Percentiles rank a stretch among this genome's conserved stretches.
Evolutionary conservation across 1,284 basidiomycete genomes (phyloP).

Genomic region (Athelia psychrophila): DNA sequence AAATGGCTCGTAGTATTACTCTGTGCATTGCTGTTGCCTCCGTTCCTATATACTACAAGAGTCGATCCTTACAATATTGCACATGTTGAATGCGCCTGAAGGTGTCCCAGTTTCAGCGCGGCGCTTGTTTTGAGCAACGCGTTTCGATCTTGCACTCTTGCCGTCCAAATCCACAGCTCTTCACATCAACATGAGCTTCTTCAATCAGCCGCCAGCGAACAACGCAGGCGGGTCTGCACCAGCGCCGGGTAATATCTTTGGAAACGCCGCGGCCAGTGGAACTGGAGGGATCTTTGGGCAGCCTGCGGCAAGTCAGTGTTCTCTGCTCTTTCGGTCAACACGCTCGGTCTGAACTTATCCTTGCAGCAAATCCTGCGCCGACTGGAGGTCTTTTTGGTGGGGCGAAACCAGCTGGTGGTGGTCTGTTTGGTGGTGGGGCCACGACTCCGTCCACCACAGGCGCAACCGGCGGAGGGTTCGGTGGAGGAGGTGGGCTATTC

Average conservation of each 20-base stretch:
- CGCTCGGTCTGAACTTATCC: constrained; percentile 9
- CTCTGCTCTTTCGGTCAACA: neutral
- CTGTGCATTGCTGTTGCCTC: no score
- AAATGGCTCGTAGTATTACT: no score
- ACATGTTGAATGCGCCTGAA: no score
- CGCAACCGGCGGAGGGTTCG: constrained; percentile 15
- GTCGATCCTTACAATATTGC: no score
- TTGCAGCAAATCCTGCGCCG: constrained; percentile 14
- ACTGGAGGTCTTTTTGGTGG: constrained; percentile 16
- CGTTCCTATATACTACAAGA: no score
- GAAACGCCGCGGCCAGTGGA: neutral
- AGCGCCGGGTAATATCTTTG: neutral
- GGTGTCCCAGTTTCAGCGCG: no score
- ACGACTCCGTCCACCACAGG: constrained; percentile 6
- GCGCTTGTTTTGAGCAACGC: no score
- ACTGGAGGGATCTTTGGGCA: neutral
- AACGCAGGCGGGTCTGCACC: neutral
- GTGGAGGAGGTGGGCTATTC: constrained; percentile 18
- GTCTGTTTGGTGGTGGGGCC: constrained; percentile 4
- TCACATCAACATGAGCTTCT: neutral
- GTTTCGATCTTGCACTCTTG: no score
- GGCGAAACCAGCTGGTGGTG: neutral
- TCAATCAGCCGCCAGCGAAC: neutral
- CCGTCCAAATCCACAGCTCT: no score
- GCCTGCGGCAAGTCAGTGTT: neutral